Percentiles rank a stretch among this genome's conserved stretches.
These are phyloP conservation scores for Penicillium decumbens DNA, from an alignment of 2,329 filamentous ascomycete genomes.

Conservation along the genomic window DNA sequence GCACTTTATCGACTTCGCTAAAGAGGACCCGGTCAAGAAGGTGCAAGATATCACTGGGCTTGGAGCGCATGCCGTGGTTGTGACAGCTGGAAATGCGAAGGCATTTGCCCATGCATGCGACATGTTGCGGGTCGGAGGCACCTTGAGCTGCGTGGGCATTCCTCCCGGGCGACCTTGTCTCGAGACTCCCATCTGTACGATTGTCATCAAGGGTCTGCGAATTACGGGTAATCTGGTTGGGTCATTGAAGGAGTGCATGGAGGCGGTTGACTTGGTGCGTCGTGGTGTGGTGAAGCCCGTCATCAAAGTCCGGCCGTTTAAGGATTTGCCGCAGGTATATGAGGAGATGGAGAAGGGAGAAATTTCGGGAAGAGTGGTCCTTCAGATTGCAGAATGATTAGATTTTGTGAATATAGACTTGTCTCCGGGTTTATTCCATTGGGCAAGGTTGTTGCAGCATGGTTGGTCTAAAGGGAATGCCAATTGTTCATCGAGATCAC, in stretches of 20 bases:
- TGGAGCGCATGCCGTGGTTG: slow-evolving; percentile 42
- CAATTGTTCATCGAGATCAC: background rate
- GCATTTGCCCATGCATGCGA: slow-evolving; percentile 43
- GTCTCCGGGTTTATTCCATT: background rate
- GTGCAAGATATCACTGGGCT: slow-evolving; percentile 38
- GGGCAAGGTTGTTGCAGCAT: background rate
- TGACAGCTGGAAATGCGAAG: slow-evolving; percentile 41
- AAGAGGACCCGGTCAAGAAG: slow-evolving; percentile 31
- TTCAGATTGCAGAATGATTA: slow-evolving; percentile 34
- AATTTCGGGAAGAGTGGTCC: slow-evolving; percentile 42
- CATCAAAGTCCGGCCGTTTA: slow-evolving; percentile 41
- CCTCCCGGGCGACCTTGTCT: slow-evolving; percentile 38
- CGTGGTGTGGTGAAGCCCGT: slow-evolving; percentile 42
- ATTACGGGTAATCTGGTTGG: slow-evolving; percentile 45
- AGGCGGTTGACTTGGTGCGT: slow-evolving; percentile 44
- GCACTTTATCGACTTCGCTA: slow-evolving; percentile 42
- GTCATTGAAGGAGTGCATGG: slow-evolving; percentile 45
- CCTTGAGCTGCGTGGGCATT: slow-evolving; percentile 44
- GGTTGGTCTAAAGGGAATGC: background rate
- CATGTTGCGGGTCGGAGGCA: slow-evolving; percentile 44
- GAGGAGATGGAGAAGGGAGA: slow-evolving; percentile 45
- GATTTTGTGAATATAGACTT: background rate
- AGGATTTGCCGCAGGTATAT: slow-evolving; percentile 42
- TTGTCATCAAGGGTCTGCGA: slow-evolving; percentile 45
- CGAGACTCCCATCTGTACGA: slow-evolving; percentile 41